Percentiles rank a stretch among this genome's conserved stretches.
phyloP scores from a whole-genome alignment of 2,329 filamentous ascomycete species.

The Curvularia spicifera region DNA sequence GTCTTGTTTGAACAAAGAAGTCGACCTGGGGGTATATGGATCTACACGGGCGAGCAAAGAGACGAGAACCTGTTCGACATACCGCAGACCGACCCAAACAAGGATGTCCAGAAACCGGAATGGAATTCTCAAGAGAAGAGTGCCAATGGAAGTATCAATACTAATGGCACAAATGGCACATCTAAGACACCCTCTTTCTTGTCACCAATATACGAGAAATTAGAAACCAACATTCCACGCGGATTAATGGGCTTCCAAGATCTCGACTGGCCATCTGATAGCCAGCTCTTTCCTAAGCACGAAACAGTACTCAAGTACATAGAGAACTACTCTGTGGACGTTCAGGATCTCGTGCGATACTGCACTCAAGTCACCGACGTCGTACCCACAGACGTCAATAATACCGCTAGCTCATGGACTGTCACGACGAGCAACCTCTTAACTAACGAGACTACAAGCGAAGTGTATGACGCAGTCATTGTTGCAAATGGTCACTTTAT shows the following conservation, averaged over 20 bases:
- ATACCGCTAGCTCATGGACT: constrained; percentile 60
- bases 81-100: constrained; percentile 71
- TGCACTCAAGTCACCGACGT: constrained; percentile 72
- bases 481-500: constrained; percentile 58
- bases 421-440: constrained; percentile 62
- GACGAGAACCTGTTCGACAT: constrained; percentile 58
- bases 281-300: constrained; percentile 76
- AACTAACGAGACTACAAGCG: constrained; percentile 47
- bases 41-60: constrained; percentile 66
- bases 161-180: not conserved
- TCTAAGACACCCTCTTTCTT: constrained; percentile 66
- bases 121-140: constrained; percentile 43
- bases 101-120: constrained; percentile 68
- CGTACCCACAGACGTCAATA: constrained; percentile 38
- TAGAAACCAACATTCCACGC: constrained; percentile 88
- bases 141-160: not conserved
- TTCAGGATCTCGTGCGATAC: constrained; percentile 72
- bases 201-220: constrained; percentile 80
- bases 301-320: constrained; percentile 76
- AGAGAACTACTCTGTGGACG: constrained; percentile 70
- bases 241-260: constrained; percentile 82
- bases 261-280: constrained; percentile 66
- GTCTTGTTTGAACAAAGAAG: constrained; percentile 82
- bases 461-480: constrained; percentile 62
- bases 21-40: constrained; percentile 83